Conservation (phyloP, 176 grass and related monocot species). For the sorghum (Sorghum bicolor) region Sorghum_bicolor_NCBIv3 NC_012875.2:48399501-48400000, state of each 20-base stretch:
- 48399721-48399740: background rate
- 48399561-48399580: background rate
- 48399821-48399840: no score
- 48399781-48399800: no score
- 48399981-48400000: conserved; percentile 26
- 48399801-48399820: no score
- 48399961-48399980: conserved; percentile 8
- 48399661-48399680: background rate
- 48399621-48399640: background rate
- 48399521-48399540: background rate
- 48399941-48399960: conserved; percentile 42
- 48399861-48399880: no score
- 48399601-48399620: background rate
- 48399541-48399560: background rate
- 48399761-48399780: no score
- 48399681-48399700: background rate
- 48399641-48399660: background rate
- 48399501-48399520: no score
- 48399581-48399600: background rate
- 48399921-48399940: conserved; percentile 22
- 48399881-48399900: background rate
- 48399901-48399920: conserved; percentile 18
- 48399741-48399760: background rate
- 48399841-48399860: no score
- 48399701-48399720: background rate